phyloP scores from a whole-genome alignment of 2,329 filamentous ascomycete genomes.

The Talaromyces sp. region DNA sequence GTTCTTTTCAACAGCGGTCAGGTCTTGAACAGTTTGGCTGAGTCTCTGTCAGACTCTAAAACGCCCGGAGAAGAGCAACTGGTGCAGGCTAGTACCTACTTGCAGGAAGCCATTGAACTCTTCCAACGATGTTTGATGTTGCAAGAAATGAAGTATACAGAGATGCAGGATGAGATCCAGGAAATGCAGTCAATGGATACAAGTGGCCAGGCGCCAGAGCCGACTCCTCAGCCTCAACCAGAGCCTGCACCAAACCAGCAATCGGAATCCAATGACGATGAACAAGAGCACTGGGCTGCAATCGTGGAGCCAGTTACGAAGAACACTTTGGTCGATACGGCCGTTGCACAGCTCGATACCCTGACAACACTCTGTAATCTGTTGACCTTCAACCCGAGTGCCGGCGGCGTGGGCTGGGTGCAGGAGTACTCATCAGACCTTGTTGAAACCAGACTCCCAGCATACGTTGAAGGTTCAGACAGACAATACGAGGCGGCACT shows the following conservation, averaged over 20 bases:
- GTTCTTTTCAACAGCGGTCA: conserved; percentile 73
- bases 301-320: conserved; percentile 69
- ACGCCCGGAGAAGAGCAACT: conserved; percentile 46
- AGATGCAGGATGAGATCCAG: conserved; percentile 48
- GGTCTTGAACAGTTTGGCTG: conserved; percentile 67
- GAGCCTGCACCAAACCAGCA: conserved; percentile 6
- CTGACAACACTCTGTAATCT: conserved; percentile 57
- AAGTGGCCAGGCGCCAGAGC: conserved; percentile 11
- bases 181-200: conserved; percentile 38
- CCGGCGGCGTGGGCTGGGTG: conserved; percentile 56
- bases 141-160: conserved; percentile 54
- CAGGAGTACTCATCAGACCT: conserved; percentile 59
- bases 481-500: conserved; percentile 57
- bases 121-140: conserved; percentile 60
- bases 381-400: conserved; percentile 45
- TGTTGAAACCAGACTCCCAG: conserved; percentile 56
- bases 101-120: conserved; percentile 64
- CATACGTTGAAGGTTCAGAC: conserved; percentile 52
- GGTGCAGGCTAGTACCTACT: conserved; percentile 53
- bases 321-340: conserved; percentile 67
- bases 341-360: conserved; percentile 64
- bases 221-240: conserved; percentile 9
- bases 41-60: conserved; percentile 59
- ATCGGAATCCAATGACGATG: conserved; percentile 18
- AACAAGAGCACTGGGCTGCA: conserved; percentile 65